Evolutionary conservation across 768 basidiomycete species (phyloP).

Genomic region (Lactarius hengduanensis): DNA sequence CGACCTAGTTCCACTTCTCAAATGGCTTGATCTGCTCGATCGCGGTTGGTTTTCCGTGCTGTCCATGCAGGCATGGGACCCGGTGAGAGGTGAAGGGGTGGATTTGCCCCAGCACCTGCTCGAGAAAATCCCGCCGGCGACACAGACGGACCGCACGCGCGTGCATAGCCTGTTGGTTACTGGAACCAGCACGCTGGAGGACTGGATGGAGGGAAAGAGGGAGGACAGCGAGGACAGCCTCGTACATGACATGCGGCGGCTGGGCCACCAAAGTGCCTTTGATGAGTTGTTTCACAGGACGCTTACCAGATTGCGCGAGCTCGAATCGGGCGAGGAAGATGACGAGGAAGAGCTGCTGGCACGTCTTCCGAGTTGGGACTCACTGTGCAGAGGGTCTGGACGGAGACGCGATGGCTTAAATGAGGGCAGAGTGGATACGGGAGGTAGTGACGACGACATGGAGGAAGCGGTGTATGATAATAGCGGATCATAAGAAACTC

Average conservation of each 20-base stretch:
- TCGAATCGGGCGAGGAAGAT: slow-evolving; percentile 13
- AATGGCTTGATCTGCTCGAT: slow-evolving; percentile 73
- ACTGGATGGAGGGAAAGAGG: slow-evolving; percentile 53
- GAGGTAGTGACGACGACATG: slow-evolving; percentile 5
- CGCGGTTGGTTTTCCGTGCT: slow-evolving; percentile 71
- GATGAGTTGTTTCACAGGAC: slow-evolving; percentile 63
- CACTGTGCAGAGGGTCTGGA: background rate
- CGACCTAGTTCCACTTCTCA: slow-evolving; percentile 52
- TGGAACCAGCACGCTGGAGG: slow-evolving; percentile 61
- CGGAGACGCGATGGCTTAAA: slow-evolving; percentile 1
- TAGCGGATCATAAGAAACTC: background rate
- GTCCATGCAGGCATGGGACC: slow-evolving; percentile 65
- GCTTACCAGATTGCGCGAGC: slow-evolving; percentile 52
- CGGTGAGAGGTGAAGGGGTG: slow-evolving; percentile 41
- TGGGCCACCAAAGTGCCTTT: slow-evolving; percentile 60
- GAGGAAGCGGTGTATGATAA: slow-evolving; percentile 17
- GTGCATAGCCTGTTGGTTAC: slow-evolving; percentile 62
- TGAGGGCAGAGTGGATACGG: background rate
- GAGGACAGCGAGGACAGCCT: slow-evolving; percentile 33
- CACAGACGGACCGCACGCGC: slow-evolving; percentile 71
- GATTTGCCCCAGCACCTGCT: slow-evolving; percentile 45
- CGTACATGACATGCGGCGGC: slow-evolving; percentile 42
- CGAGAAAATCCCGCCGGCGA: slow-evolving; percentile 45
- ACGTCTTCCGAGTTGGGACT: slow-evolving; percentile 12
- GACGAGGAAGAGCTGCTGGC: slow-evolving; percentile 19